Evolutionary conservation across 495 filamentous ascomycete species (phyloP), one percentile per base, ranked within the genome.

Genomic region (Aeminium ludgeri): DNA sequence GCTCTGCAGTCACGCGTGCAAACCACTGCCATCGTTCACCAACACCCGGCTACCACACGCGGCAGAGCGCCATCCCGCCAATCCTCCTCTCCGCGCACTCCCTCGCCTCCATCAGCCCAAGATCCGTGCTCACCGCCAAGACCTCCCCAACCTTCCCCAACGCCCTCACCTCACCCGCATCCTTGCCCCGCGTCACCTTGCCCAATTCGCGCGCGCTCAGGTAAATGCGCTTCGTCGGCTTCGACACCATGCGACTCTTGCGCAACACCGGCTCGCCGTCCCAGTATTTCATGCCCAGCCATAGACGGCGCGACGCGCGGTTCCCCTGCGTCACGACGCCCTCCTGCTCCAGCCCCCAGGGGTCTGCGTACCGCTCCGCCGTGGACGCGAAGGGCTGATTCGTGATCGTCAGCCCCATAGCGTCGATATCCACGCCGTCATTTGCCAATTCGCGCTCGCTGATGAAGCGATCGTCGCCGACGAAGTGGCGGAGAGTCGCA

Each of bases 221-320:
- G 52, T 65, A 76, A 38, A 92, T 65, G 50, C 73, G 59, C 51
- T 79, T 70, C 54, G 69, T 92, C 8, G 86, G 83, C 55, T 79
- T 89, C 52, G 71, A 78, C 34, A 92, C 64, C 61, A 85, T 60
- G 20, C 50, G 49, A 59, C 93, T 69, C 52, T 74, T 65, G 25
- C 67, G 68, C 41, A 97, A 54, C 36, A 97, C 89, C 2, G 91
- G 82, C 56, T 81, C 64, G 54, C 82, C 82, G 52, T 85, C 75
- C 72, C 71, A 85, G 66, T 97, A 97, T 65, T 96, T 96, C 52
- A 96, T 60, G 7, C 85, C 86, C 7, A 97, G 52, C 89, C 89
- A 97, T 6, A 97, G 60, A 35, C 89, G 67, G 52, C 86, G 64
- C 29, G 70, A 70, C 1, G 83, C 67, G 4, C 86, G 66, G 61